A percentile compares a stretch with the other conserved stretches of the same genome.
These are phyloP conservation scores for Colletotrichum sp. DNA, from an alignment of 2,329 filamentous ascomycete genomes.

Conservation along the genomic window DNA sequence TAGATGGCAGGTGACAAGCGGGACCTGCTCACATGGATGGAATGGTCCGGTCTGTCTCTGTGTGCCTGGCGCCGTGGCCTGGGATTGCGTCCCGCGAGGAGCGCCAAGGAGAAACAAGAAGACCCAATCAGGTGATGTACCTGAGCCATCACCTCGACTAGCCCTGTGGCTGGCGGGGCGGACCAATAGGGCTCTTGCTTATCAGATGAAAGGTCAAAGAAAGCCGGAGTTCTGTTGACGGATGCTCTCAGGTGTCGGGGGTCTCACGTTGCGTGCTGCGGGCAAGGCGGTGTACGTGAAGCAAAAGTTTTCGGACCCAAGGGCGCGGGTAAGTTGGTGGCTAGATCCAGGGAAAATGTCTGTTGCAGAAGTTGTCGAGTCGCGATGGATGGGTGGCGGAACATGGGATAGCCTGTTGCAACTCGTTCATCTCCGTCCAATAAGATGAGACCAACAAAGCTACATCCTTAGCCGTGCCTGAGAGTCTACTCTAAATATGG, in stretches of 20 bases:
- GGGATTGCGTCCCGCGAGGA: neutral
- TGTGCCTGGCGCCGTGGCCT: neutral
- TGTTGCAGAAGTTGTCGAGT: conserved; percentile 1
- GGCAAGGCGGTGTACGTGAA: neutral
- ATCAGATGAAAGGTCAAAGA: neutral
- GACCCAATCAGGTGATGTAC: conserved; percentile 1
- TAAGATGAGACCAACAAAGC: neutral
- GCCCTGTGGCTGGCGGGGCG: neutral
- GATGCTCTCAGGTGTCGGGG: neutral
- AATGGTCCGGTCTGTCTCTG: neutral
- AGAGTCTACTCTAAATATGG: neutral
- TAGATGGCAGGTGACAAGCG: neutral
- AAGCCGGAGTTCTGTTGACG: neutral
- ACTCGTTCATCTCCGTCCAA: neutral
- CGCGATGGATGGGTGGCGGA: neutral
- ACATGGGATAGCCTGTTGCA: neutral
- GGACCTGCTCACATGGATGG: conserved; percentile 1
- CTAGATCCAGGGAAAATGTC: conserved; percentile 5
- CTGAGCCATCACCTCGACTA: neutral
- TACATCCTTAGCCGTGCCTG: neutral
- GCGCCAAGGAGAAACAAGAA: neutral
- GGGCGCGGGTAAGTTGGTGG: neutral
- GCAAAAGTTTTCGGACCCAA: neutral
- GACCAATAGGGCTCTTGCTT: neutral
- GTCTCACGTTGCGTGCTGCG: neutral